Conservation (phyloP, 768 basidiomycete species). For the Mycena olivaceomarginata region DNA sequence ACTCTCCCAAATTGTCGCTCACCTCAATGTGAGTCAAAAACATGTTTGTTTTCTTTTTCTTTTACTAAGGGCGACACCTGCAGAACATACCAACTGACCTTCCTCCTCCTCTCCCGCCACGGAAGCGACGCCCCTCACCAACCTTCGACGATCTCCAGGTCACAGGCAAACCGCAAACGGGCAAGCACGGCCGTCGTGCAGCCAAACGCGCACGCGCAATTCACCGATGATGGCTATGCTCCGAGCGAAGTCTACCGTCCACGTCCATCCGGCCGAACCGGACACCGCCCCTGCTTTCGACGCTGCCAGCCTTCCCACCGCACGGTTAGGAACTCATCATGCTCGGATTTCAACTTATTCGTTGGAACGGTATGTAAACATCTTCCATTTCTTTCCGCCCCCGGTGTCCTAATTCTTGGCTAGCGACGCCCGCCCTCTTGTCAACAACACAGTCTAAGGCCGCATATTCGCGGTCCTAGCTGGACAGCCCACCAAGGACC, state of each 20-base stretch:
- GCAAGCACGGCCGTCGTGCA: not conserved
- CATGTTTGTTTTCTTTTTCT: no score
- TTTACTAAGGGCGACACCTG: no score
- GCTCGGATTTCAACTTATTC: not conserved
- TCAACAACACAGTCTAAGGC: no score
- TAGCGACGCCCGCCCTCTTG: not conserved
- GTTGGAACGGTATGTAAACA: not conserved
- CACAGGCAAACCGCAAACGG: not conserved
- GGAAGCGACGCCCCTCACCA: not conserved
- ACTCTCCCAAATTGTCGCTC: no score
- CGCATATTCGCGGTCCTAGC: no score
- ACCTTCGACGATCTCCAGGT: not conserved
- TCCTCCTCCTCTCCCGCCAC: not conserved
- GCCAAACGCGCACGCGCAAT: not conserved
- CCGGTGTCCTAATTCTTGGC: not conserved
- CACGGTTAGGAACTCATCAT: not conserved
- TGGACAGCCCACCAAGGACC: no score
- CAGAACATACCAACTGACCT: no score
- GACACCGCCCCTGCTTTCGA: not conserved
- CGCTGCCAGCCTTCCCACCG: not conserved
- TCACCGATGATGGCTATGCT: not conserved
- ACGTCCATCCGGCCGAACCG: not conserved
- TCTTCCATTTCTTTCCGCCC: not conserved
- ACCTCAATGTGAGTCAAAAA: no score
- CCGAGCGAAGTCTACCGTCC: not conserved